Base-by-base conservation (phyloP, 2,329 filamentous ascomycete genomes). In the Alternaria alternata region DNA sequence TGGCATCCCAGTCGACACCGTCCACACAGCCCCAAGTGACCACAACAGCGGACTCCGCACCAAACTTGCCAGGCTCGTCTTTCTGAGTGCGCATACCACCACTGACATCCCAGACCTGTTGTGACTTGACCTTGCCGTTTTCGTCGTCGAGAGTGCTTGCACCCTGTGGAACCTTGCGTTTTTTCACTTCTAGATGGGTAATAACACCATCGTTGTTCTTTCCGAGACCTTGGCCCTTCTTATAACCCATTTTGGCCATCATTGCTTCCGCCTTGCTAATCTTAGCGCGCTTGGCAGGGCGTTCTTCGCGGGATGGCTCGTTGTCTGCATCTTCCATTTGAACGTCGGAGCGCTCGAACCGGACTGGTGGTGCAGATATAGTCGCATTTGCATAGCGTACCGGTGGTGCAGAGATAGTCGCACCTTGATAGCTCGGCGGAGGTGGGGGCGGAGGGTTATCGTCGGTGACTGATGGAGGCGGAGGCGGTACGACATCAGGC, bases 171-270 rank as follows among this genome's bases (percentile, higher is more conserved):
- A 38, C 57, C n/a, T 68, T 73, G 26, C 70, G 68, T 51, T 62
- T 70, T 57, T 73, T 73, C 36, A 94, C 86, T 70, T 97, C 88
- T 4, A 99, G 82, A 5, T 94, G 92, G 22, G 93, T 92, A 54
- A 92, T 85, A 70, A 99, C 97, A 62, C 95, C 95, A 24, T 89
- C 88, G 32, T 88, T 88, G 63, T 89, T 87, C 16, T 92, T 93
- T 67, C 95, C 95, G 4, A 99, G 87, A 20, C 95, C 95, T 63
- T 90, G 86, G 24, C 95, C 95, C 72, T 94, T 90, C 36, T 89
- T 90, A 92, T 94, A 98, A 56, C 95, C 95, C 80, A 97, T 95
- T 76, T 97, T 98, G 62, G 88, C 87, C 88, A 99, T 93, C 57
- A 98, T 86, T 34, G 93, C 90, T 67, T 93, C 88, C 0, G 93